Conservation (phyloP, 169 alveolate species). For the Theileria annulata region DNA sequence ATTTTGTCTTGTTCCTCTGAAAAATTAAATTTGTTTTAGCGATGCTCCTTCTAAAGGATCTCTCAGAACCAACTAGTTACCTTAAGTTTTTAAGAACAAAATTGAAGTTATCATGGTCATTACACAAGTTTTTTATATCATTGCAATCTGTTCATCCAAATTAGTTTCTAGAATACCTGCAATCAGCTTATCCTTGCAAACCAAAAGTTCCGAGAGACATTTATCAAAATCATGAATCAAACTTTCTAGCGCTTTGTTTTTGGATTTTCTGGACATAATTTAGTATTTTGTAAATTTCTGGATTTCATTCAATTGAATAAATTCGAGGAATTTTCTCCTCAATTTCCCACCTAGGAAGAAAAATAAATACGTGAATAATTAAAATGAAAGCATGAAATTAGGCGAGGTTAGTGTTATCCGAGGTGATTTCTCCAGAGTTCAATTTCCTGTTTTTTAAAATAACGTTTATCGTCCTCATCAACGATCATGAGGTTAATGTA, state of each 20-base stretch:
- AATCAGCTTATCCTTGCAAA: not conserved
- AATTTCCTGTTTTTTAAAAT: conserved; percentile 96
- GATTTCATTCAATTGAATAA: not conserved
- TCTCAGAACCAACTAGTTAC: not conserved
- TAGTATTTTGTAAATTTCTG: no score
- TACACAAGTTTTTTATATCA: conserved; percentile 6
- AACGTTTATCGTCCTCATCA: conserved; percentile 97
- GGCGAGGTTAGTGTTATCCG: conserved; percentile 66
- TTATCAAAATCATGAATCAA: not conserved
- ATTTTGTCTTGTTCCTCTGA: not conserved
- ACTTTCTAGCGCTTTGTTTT: not conserved
- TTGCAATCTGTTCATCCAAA: not conserved
- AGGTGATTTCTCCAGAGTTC: conserved; percentile 94
- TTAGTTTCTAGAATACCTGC: conserved; percentile 10
- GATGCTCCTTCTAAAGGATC: not conserved
- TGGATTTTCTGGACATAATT: not conserved
- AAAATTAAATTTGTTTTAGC: not conserved
- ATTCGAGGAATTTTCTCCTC: conserved; percentile 4
- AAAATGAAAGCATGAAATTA: not conserved
- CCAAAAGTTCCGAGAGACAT: not conserved
- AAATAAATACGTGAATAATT: conserved; percentile 6
- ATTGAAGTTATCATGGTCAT: not conserved
- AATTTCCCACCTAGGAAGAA: conserved; percentile 14
- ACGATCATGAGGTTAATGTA: conserved; percentile 95
- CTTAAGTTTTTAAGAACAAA: not conserved